phyloP scores from a whole-genome alignment of 768 basidiomycete genomes.

The Trametes punicea region DNA sequence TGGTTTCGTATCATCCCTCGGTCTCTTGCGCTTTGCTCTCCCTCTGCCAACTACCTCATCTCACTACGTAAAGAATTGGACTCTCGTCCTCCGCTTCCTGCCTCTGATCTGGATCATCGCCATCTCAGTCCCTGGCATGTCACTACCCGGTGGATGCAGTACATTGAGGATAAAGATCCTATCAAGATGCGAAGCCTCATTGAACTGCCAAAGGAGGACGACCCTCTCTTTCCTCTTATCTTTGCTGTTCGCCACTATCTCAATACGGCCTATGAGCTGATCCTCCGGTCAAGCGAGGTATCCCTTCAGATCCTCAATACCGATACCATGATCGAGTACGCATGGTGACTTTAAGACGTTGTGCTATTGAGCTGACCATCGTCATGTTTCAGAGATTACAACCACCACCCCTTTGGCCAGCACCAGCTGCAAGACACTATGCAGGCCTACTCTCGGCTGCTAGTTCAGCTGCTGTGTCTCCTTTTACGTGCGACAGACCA shows the following conservation, averaged over 20 bases:
- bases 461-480: not conserved
- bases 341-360: not conserved
- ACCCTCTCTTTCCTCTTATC: not conserved
- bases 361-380: not conserved
- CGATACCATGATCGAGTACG: not conserved
- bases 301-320: constrained; percentile 5
- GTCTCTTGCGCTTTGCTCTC: not conserved
- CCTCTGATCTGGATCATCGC: constrained; percentile 1
- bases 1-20: not conserved
- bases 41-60: not conserved
- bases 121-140: constrained; percentile 7
- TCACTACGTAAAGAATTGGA: not conserved
- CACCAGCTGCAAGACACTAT: constrained; percentile 1
- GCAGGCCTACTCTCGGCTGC: not conserved
- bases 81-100: not conserved
- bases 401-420: constrained; percentile 2
- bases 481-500: not conserved
- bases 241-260: not conserved
- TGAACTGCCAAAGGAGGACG: not conserved
- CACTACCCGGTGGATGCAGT: constrained; percentile 5
- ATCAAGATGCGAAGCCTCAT: not conserved
- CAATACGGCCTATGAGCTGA: not conserved
- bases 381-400: not conserved
- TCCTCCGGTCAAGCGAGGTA: not conserved
- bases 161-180: not conserved